phyloP scores from a whole-genome alignment of 257 asterid genomes.

The Ligustrum vulgare region DNA sequence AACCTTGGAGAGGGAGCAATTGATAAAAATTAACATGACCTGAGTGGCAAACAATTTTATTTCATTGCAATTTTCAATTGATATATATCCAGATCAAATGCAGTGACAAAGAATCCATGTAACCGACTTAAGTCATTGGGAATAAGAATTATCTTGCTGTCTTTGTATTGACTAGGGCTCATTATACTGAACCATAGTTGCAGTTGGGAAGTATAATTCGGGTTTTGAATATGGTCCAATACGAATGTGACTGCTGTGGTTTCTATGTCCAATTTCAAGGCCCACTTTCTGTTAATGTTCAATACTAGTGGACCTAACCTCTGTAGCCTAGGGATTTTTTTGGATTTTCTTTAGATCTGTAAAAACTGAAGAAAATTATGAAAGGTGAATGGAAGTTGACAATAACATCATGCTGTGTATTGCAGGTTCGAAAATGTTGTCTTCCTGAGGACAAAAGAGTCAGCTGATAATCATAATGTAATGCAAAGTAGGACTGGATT shows the following conservation, averaged over 20 bases:
- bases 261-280: not conserved
- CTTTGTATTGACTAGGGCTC: not conserved
- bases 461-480: slow-evolving; percentile 69
- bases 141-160: not conserved
- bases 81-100: not conserved
- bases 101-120: not conserved
- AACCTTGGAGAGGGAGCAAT: not conserved
- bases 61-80: not conserved
- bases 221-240: not conserved
- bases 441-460: slow-evolving; percentile 67
- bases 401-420: not conserved
- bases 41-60: not conserved
- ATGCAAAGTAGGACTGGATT: slow-evolving; percentile 90
- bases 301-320: not conserved
- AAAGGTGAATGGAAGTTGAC: not conserved
- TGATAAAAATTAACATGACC: not conserved
- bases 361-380: not conserved
- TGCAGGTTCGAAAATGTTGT: slow-evolving; percentile 80
- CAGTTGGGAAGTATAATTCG: not conserved
- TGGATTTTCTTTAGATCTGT: not conserved
- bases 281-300: not conserved
- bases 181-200: not conserved
- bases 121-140: not conserved
- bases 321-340: not conserved
- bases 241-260: not conserved